These are phyloP conservation scores for Hirschfeldia incana DNA, from an alignment of 345 rosid genomes.

Conservation along the genomic window DNA sequence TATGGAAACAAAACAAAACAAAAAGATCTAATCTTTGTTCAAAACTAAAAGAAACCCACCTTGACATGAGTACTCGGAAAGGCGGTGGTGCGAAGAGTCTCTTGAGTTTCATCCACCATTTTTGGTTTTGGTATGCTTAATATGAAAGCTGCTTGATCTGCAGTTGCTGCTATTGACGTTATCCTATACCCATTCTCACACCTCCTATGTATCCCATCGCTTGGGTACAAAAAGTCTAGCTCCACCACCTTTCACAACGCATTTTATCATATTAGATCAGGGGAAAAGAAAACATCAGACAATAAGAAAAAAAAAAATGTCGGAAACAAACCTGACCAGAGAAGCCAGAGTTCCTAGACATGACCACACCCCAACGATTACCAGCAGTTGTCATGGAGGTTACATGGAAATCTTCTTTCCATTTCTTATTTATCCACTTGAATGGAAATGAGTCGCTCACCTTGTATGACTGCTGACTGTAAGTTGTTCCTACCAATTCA, in stretches of 20 bases:
- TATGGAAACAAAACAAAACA: background rate
- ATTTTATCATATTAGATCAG: background rate
- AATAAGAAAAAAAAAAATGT: background rate
- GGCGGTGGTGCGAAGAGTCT: slow-evolving; percentile 86
- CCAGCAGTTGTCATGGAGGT: slow-evolving; percentile 97
- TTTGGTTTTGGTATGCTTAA: slow-evolving; percentile 77
- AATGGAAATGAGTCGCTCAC: slow-evolving; percentile 90
- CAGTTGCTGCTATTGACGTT: slow-evolving; percentile 93
- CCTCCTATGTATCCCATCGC: slow-evolving; percentile 90
- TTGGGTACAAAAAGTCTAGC: slow-evolving; percentile 95
- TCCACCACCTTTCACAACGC: slow-evolving; percentile 74
- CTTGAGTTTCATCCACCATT: slow-evolving; percentile 86
- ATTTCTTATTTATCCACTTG: slow-evolving; percentile 95
- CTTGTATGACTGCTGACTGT: slow-evolving; percentile 92
- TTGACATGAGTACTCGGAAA: slow-evolving; percentile 92
- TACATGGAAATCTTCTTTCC: slow-evolving; percentile 94
- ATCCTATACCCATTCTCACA: slow-evolving; percentile 91
- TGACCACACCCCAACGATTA: slow-evolving; percentile 88
- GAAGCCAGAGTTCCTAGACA: slow-evolving; percentile 93
- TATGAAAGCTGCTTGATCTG: slow-evolving; percentile 91
- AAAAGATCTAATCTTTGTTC: slow-evolving; percentile 2
- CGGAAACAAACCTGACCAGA: slow-evolving; percentile 62
- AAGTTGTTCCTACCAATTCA: slow-evolving; percentile 59
- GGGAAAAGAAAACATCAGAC: background rate
- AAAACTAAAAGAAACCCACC: slow-evolving; percentile 45